These are phyloP conservation scores for Rhododendron mucronatum DNA, from an alignment of 148 eudicot genomes.

Conservation along the genomic window DNA sequence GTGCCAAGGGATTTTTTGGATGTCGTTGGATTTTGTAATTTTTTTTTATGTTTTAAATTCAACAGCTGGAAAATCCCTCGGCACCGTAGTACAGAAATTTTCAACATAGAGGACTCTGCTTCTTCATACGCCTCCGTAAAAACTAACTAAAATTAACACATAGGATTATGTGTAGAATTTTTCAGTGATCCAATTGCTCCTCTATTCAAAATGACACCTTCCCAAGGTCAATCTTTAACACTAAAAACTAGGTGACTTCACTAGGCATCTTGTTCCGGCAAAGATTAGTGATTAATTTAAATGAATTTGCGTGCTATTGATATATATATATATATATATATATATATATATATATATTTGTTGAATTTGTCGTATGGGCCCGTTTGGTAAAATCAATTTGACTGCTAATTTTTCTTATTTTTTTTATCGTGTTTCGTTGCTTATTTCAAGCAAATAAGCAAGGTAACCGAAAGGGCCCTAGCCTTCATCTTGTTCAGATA, in stretches of 20 bases:
- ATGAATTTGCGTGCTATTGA: not conserved
- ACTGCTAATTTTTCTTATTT: no score
- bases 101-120: no score
- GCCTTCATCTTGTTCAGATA: no score
- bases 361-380: not conserved
- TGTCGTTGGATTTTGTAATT: no score
- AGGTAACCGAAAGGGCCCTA: no score
- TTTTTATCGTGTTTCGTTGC: not conserved
- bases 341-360: no score
- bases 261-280: not conserved
- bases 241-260: not conserved
- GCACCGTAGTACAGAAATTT: no score
- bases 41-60: no score
- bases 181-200: not conserved
- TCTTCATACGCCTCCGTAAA: not conserved
- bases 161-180: not conserved
- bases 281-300: not conserved
- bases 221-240: not conserved
- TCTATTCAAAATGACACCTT: not conserved
- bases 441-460: no score
- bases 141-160: not conserved
- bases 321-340: no score
- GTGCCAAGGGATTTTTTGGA: no score
- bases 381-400: not conserved
- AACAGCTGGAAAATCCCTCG: fast-evolving